A percentile compares a stretch with the other conserved stretches of the same genome.
phyloP scores from a whole-genome alignment of 345 rosid species.

The Camelina laxa region DNA sequence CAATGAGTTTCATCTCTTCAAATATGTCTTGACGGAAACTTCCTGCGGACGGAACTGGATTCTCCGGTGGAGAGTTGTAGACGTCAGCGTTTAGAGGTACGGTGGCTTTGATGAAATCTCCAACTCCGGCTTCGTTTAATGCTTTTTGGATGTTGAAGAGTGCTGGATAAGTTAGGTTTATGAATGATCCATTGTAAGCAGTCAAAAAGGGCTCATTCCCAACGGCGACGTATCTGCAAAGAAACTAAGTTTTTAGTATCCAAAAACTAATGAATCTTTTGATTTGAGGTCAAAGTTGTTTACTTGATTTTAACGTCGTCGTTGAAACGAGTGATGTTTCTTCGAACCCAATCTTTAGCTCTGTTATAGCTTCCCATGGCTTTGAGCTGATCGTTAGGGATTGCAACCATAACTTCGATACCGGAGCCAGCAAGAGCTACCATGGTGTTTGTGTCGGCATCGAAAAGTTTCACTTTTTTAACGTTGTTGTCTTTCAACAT shows the following conservation, averaged over 20 bases:
- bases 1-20: slow-evolving; percentile 68
- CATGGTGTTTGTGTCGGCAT: slow-evolving; percentile 68
- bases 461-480: slow-evolving; percentile 83
- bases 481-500: slow-evolving; percentile 84
- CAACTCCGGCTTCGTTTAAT: slow-evolving; percentile 72
- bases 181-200: slow-evolving; percentile 74
- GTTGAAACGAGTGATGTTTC: slow-evolving; percentile 69
- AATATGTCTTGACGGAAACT: slow-evolving; percentile 68
- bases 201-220: slow-evolving; percentile 91
- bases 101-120: slow-evolving; percentile 81
- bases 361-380: slow-evolving; percentile 57
- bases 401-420: slow-evolving; percentile 93
- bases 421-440: slow-evolving; percentile 70
- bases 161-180: slow-evolving; percentile 76
- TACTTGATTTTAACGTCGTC: slow-evolving; percentile 78
- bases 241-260: slow-evolving; percentile 2
- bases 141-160: slow-evolving; percentile 91
- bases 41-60: slow-evolving; percentile 78
- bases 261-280: not conserved
- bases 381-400: slow-evolving; percentile 82
- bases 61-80: slow-evolving; percentile 62
- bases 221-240: slow-evolving; percentile 77
- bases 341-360: slow-evolving; percentile 73
- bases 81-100: slow-evolving; percentile 89
- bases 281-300: slow-evolving; percentile 32